Evolutionary conservation across 805 yeast species (phyloP).

Genomic region (Candida awuae): DNA sequence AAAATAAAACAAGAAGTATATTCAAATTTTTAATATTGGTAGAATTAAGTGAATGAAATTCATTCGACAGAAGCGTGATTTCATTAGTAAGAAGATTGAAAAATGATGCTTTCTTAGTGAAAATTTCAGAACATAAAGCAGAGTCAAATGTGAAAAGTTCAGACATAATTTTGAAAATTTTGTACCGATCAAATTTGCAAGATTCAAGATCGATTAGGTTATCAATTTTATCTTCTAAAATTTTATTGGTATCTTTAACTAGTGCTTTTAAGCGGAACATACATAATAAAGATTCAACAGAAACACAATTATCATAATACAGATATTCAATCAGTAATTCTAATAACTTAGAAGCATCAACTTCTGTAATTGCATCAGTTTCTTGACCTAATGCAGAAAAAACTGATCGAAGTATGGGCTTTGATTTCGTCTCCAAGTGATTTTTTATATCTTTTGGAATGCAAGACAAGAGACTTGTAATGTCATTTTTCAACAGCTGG

Average conservation of each 20-base stretch:
- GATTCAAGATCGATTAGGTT: conserved; percentile 13
- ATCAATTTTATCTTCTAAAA: conserved; percentile 13
- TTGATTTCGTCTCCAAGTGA: background rate
- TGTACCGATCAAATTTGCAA: conserved; percentile 9
- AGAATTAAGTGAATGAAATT: conserved; percentile 4
- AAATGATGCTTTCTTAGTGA: conserved; percentile 15
- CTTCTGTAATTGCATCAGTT: background rate
- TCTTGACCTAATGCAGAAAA: conserved; percentile 1
- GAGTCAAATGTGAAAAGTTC: conserved; percentile 20
- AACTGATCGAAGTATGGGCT: conserved; percentile 1
- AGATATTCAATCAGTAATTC: conserved; percentile 4
- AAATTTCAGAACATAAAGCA: conserved; percentile 13
- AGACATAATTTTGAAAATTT: conserved; percentile 14
- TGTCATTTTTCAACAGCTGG: conserved; percentile 4
- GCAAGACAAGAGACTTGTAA: background rate
- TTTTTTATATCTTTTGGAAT: background rate
- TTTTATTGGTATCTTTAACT: background rate
- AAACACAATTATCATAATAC: background rate
- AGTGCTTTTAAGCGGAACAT: background rate
- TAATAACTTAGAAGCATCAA: background rate
- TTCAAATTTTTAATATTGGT: conserved; percentile 6
- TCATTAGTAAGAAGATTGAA: conserved; percentile 20
- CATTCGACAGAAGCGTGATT: conserved; percentile 11
- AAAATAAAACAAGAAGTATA: conserved; percentile 29
- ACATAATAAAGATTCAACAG: conserved; percentile 5